These are phyloP conservation scores for Lachnellula suecica DNA, from an alignment of 2,329 filamentous ascomycete species.

Conservation along the genomic window DNA sequence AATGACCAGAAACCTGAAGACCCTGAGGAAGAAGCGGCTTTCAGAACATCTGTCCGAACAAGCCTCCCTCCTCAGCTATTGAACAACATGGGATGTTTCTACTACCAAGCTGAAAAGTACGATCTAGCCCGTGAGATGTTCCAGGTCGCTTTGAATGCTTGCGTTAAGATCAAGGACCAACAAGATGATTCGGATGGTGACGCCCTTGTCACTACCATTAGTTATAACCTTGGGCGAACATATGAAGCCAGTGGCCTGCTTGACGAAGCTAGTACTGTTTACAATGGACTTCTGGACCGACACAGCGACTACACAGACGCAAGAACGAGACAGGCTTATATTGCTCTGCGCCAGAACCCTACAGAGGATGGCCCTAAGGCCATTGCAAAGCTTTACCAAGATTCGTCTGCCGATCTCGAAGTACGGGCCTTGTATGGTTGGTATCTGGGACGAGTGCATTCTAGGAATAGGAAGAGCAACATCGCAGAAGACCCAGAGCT, in stretches of 20 bases:
- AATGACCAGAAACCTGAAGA: slow-evolving; percentile 65
- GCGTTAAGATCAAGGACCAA: slow-evolving; percentile 75
- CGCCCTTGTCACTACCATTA: slow-evolving; percentile 90
- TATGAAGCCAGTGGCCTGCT: slow-evolving; percentile 82
- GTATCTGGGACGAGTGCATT: slow-evolving; percentile 80
- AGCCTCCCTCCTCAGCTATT: slow-evolving; percentile 84
- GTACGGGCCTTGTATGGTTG: slow-evolving; percentile 92
- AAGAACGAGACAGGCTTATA: slow-evolving; percentile 83
- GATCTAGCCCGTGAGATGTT: slow-evolving; percentile 82
- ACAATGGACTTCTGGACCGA: slow-evolving; percentile 79
- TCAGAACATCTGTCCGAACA: slow-evolving; percentile 66
- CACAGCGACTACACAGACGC: slow-evolving; percentile 94
- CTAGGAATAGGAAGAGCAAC: slow-evolving; percentile 78
- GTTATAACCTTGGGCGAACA: slow-evolving; percentile 91
- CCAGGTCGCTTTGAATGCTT: slow-evolving; percentile 86
- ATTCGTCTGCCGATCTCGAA: slow-evolving; percentile 82
- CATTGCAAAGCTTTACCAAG: slow-evolving; percentile 81
- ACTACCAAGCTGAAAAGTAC: slow-evolving; percentile 84
- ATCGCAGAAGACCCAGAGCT: slow-evolving; percentile 89
- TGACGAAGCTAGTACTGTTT: slow-evolving; percentile 84
- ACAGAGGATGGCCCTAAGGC: slow-evolving; percentile 84
- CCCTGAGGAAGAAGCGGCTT: slow-evolving; percentile 58
- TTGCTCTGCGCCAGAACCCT: slow-evolving; percentile 77
- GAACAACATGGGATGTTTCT: slow-evolving; percentile 97
- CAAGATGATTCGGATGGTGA: slow-evolving; percentile 81